Evolutionary conservation across 2,329 filamentous ascomycete genomes (phyloP).

Genomic region (Tricladium varicosporioides): DNA sequence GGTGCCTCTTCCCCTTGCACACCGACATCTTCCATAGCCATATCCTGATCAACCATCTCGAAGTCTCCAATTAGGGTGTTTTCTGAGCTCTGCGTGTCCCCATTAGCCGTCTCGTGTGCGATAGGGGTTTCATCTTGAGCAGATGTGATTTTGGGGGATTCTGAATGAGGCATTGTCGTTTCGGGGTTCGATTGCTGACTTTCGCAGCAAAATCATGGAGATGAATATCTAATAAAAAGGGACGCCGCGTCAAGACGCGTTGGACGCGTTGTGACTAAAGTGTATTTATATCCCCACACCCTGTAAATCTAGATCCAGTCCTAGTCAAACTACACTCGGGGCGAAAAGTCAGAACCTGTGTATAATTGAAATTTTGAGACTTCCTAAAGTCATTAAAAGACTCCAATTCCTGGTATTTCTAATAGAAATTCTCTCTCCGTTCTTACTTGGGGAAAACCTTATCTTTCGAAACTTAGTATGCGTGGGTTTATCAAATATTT

Average conservation of each 20-base stretch:
- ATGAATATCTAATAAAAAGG: background rate
- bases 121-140: slow-evolving; percentile 35
- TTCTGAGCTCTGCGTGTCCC: slow-evolving; percentile 28
- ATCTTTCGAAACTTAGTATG: too few species aligned
- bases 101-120: slow-evolving; percentile 28
- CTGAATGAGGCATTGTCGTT: slow-evolving; percentile 46
- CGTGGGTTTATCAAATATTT: background rate
- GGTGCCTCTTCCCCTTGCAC: slow-evolving; percentile 9
- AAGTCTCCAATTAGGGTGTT: slow-evolving; percentile 7
- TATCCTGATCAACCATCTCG: slow-evolving; percentile 23
- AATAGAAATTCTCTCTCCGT: too few species aligned
- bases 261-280: too few species aligned
- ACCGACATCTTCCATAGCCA: slow-evolving; percentile 24
- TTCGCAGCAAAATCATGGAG: background rate
- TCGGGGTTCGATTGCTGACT: background rate
- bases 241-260: background rate
- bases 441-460: too few species aligned
- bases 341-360: too few species aligned
- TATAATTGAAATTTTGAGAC: too few species aligned
- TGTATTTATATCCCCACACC: too few species aligned
- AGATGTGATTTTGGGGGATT: slow-evolving; percentile 34
- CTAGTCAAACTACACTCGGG: too few species aligned
- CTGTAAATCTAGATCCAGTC: too few species aligned
- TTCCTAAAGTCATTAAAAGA: too few species aligned
- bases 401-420: too few species aligned